Percentiles rank a stretch among this genome's conserved stretches.
These are phyloP conservation scores for Moesziomyces sp. DNA, from an alignment of 1,284 basidiomycete species.

Conservation along the genomic window DNA sequence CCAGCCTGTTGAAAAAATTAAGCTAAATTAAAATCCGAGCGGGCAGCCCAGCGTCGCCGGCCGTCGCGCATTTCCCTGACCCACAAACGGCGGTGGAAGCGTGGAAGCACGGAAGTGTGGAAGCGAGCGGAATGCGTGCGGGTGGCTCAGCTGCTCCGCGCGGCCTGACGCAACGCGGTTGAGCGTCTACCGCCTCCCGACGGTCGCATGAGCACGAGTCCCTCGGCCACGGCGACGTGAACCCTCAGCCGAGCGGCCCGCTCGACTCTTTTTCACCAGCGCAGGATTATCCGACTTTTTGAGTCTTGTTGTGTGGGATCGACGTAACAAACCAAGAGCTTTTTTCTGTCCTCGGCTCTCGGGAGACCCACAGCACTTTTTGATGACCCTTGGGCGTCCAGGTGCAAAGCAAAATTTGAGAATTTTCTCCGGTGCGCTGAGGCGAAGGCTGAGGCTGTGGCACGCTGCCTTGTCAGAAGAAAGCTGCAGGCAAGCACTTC, in stretches of 20 bases:
- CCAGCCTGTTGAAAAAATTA: too few species aligned
- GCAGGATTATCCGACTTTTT: not conserved
- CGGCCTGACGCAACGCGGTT: too few species aligned
- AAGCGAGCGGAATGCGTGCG: not conserved
- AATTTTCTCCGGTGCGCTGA: not conserved
- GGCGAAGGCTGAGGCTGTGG: not conserved
- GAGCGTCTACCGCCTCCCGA: too few species aligned
- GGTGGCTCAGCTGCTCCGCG: too few species aligned
- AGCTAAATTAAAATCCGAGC: too few species aligned
- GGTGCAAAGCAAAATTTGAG: constrained; percentile 3
- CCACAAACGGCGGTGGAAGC: not conserved
- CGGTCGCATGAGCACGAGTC: too few species aligned
- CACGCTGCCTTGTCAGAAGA: not conserved
- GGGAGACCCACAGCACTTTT: not conserved
- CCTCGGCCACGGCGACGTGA: too few species aligned
- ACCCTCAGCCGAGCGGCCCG: too few species aligned
- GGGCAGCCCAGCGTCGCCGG: too few species aligned
- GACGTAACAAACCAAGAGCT: too few species aligned
- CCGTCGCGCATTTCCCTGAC: too few species aligned
- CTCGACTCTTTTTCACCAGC: too few species aligned
- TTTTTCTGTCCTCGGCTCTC: not conserved
- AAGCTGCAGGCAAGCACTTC: constrained; percentile 1
- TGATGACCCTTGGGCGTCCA: not conserved
- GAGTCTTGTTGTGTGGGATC: not conserved
- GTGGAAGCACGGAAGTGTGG: not conserved